Conservation (phyloP, 148 eudicot genomes). For the Silene latifolia region DNA sequence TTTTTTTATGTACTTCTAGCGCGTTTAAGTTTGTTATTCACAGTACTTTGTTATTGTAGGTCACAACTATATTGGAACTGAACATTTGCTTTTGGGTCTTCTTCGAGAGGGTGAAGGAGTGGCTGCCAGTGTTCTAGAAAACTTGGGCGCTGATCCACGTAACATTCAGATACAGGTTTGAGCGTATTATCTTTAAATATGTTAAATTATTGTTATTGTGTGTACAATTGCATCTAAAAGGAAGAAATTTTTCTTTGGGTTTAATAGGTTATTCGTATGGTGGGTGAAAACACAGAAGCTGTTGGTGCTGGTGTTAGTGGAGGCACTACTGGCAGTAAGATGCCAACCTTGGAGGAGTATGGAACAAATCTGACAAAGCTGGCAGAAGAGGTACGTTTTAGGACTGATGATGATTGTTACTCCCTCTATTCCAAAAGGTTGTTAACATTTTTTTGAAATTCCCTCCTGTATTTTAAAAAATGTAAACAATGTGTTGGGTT, state of each 20-base stretch:
- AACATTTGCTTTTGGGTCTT: constrained; percentile 82
- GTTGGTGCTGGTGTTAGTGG: constrained; percentile 80
- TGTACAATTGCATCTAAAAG: not conserved
- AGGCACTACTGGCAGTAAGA: constrained; percentile 60
- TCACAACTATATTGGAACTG: constrained; percentile 87
- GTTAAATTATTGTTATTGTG: not conserved
- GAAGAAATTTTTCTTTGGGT: not conserved
- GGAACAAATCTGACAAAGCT: constrained; percentile 90
- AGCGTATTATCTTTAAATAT: not conserved
- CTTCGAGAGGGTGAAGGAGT: constrained; percentile 95
- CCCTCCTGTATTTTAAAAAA: too few species aligned
- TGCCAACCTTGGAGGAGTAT: constrained; percentile 89
- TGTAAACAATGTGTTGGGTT: too few species aligned
- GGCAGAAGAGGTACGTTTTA: constrained; percentile 68
- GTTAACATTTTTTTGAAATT: too few species aligned
- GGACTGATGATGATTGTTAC: too few species aligned
- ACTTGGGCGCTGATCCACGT: constrained; percentile 77
- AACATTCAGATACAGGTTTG: constrained; percentile 79
- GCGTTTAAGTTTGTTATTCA: too few species aligned
- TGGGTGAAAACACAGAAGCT: constrained; percentile 80
- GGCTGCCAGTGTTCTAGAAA: constrained; percentile 88
- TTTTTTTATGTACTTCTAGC: too few species aligned
- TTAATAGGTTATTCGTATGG: constrained; percentile 72
- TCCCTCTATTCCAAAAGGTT: too few species aligned
- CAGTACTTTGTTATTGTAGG: constrained; percentile 31